Percentiles rank a stretch among this genome's conserved stretches.
Evolutionary conservation across 108 stramenopile species (phyloP).

Genomic region (Cylindrotheca closterium): DNA sequence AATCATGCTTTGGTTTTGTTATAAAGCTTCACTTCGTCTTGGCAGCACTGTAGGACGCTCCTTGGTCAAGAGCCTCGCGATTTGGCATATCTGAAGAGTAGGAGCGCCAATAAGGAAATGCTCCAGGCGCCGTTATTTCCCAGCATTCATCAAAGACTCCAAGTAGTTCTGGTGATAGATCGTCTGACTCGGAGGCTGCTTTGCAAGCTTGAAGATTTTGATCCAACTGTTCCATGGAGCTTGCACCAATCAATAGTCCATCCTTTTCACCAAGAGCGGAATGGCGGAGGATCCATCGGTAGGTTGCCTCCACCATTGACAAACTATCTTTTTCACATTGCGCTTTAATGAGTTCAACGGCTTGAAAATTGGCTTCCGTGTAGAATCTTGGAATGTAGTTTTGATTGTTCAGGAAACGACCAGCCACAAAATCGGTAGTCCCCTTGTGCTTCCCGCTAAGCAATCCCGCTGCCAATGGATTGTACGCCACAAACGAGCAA

Average conservation of each 20-base stretch:
- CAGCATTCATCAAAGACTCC: constrained; percentile 75
- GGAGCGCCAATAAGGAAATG: constrained; percentile 87
- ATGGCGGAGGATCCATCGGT: constrained; percentile 88
- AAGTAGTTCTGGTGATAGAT: constrained; percentile 30
- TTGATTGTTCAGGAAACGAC: constrained; percentile 83
- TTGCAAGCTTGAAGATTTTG: constrained; percentile 65
- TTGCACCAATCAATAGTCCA: constrained; percentile 84
- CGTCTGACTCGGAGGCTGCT: constrained; percentile 28
- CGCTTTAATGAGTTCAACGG: constrained; percentile 57
- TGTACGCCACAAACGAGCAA: constrained; percentile 92
- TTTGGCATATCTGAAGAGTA: constrained; percentile 84
- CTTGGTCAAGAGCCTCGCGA: constrained; percentile 70
- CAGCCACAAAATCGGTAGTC: constrained; percentile 38
- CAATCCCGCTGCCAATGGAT: constrained; percentile 90
- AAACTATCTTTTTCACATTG: constrained; percentile 61
- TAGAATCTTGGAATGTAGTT: constrained; percentile 90
- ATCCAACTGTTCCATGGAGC: constrained; percentile 72
- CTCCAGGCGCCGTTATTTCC: constrained; percentile 59
- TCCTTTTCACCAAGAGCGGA: constrained; percentile 64
- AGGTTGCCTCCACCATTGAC: constrained; percentile 83
- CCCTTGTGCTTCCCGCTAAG: constrained; percentile 76
- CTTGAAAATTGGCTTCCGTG: constrained; percentile 75
- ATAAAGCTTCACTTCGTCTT: constrained; percentile 41
- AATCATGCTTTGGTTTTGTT: no score
- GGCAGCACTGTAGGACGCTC: constrained; percentile 71